Evolutionary conservation across 2,329 filamentous ascomycete species (phyloP), one percentile per base, ranked within the genome.

Genomic region (Stachybotrys echinatus): DNA sequence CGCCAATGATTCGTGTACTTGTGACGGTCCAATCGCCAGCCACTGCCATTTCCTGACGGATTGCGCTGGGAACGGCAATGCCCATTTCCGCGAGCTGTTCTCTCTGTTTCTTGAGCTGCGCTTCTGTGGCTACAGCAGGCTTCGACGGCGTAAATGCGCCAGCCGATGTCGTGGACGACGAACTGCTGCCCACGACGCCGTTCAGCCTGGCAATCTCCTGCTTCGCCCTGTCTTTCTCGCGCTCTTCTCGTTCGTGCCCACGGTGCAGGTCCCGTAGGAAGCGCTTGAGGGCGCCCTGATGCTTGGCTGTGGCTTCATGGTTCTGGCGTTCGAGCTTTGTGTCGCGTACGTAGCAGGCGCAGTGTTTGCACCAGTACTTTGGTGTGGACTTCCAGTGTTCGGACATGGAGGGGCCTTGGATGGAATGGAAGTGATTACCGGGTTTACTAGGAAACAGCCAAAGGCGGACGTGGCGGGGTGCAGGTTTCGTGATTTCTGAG

Each of bases 381-480:
- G 92, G 92, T 67, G 92, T 96, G 19, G 92, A 96, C 68, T 97
- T 97, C 94, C 94, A 97, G 73, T 96, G 95, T 77, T 97, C 94
- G 0, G 94, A 86, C 94, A 99, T 97, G 45, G 17, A 14, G 10
- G 27, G n/a, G n/a, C n/a, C n/a, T n/a, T n/a, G n/a, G n/a, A n/a
- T n/a, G n/a, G n/a, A n/a, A n/a, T n/a, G n/a, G n/a, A n/a, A n/a
- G n/a, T n/a, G n/a, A n/a, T n/a, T n/a, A n/a, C n/a, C n/a, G n/a
- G n/a, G n/a, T n/a, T n/a, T n/a, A n/a, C n/a, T n/a, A n/a, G n/a
- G n/a, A n/a, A n/a, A n/a, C n/a, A n/a, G n/a, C n/a, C n/a, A n/a
- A n/a, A n/a, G n/a, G n/a, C n/a, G n/a, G n/a, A n/a, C n/a, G n/a
- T n/a, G n/a, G n/a, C n/a, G n/a, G n/a, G n/a, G n/a, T n/a, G n/a